Evolutionary conservation across 495 filamentous ascomycete genomes (phyloP).

Genomic region (Patellaria atrata): DNA sequence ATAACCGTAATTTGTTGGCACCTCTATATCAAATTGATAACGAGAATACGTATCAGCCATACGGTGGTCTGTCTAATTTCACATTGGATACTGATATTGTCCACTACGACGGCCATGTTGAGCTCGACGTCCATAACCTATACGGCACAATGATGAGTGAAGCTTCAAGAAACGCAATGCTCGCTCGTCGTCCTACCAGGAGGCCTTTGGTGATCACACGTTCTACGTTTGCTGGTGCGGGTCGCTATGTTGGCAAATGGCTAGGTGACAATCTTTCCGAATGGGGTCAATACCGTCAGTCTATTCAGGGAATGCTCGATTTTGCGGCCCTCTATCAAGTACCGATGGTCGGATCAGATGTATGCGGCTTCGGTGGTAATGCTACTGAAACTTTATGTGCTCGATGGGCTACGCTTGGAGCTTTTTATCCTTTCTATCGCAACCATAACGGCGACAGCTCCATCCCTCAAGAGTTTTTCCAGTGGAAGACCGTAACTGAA

Average conservation of each 20-base stretch:
- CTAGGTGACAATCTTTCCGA: conserved; percentile 66
- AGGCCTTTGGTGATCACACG: conserved; percentile 74
- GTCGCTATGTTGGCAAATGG: conserved; percentile 70
- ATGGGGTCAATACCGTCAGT: conserved; percentile 59
- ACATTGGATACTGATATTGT: conserved; percentile 46
- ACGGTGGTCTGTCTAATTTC: not conserved
- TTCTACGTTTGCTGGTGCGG: conserved; percentile 71
- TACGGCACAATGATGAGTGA: conserved; percentile 80
- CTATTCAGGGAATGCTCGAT: conserved; percentile 53
- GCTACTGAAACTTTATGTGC: conserved; percentile 70
- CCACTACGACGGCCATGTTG: conserved; percentile 53
- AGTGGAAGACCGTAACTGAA: conserved; percentile 47
- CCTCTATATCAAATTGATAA: not conserved
- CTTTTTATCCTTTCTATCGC: conserved; percentile 72
- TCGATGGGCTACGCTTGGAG: conserved; percentile 70
- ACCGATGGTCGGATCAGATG: conserved; percentile 73
- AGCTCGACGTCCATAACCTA: conserved; percentile 78
- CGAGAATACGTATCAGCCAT: not conserved
- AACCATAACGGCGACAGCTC: conserved; percentile 49
- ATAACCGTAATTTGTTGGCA: too few species aligned
- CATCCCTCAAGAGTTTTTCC: conserved; percentile 62
- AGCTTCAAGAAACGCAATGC: conserved; percentile 52
- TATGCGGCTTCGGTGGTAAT: conserved; percentile 60
- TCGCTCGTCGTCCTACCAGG: conserved; percentile 45
- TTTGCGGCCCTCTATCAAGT: conserved; percentile 74